Evolutionary conservation across 768 basidiomycete genomes (phyloP), one percentile per base, ranked within the genome.

Genomic region (Pisolithus albus): DNA sequence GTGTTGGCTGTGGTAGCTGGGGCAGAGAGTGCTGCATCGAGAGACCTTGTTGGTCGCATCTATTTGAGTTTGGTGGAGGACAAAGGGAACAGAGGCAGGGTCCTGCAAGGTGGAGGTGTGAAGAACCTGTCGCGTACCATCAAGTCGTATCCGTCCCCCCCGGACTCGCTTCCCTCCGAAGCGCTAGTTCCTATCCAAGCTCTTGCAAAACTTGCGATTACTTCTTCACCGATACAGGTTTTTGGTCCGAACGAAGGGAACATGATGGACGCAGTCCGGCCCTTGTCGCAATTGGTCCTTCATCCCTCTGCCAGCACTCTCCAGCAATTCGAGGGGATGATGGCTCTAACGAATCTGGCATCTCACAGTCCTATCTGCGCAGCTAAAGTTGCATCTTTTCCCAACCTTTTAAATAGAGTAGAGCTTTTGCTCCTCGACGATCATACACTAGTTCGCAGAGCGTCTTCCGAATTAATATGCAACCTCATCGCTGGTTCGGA

Each of bases 301-400:
- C 82, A 87, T 61, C 69, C 81, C 1, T 76, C 80, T 0, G 79
- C 90, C 8, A 83, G 70, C 43, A 77, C 88, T 32, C 72, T 98
- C 6, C 92, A 96, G 62, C 79, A 79, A 38, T 99, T 99, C 61
- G 96, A 99, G 67, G 83, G 84, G 4, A 74, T 94, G 59, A 97
- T 98, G 95, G 94, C 92, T 1, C 75, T 99, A 48, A 99, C 96
- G 7, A 99, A 99, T 64, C 71, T 98, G 40, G 84, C 95, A 0
- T 93, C 92, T 16, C 77, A 89, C 47, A 80, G 79, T 46, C 71
- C 82, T 0, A 78, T 81, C 28, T 66, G 84, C 8, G 83, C 89
- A 3, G 72, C 78, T 18, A 80, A 85, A 43, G 79, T 96, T 45
- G 84, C 83, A 1, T 72, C 73, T 42, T 72, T 76, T 0, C 76